Evolutionary conservation across 1,139 yeast species (phyloP), one percentile per base, ranked within the genome.

Genomic region (Taphrina wiesneri): DNA sequence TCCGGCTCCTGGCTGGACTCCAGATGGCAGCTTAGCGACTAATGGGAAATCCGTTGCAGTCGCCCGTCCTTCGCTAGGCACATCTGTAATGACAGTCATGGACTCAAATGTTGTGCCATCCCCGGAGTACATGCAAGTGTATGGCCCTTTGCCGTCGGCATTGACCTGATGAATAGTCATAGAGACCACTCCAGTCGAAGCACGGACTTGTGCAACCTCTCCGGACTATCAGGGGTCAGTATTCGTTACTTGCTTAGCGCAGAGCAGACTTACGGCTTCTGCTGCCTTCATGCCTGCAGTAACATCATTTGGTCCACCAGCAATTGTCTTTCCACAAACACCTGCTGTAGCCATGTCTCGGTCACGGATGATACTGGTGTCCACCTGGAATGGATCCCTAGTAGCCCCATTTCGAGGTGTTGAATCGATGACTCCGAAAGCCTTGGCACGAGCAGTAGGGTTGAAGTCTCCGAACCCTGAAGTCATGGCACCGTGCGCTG

Each of bases 81-180:
- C 64, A 28, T 60, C 39, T 19, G 30, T 28, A 30, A 51, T 30
- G 19, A 60, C 57, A 9, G 45, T 28, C 51, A 60, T 51, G n/a
- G 36, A 3, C 19, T 13, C 25, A 23, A 60, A 60, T 3, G 64
- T 26, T 2, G 49, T 60, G 3, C 51, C 57, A n/a, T 52, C 47
- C 13, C 28, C 49, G 23, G 43, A 36, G 30, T 45, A 34, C 41
- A 32, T 56, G 32, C 64, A 60, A n/a, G 19, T 26, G 23, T 49
- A 60, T 4, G 64, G 64, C 9, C 64, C 64, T 15, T 51, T 51
- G 9, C 64, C 64, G 28, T 60, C 64, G 9, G 56, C 64, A 26
- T 60, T 60, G 30, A 60, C 64, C 39, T 60, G 64, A 23, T 60
- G 64, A 30, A 60, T 39, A 9, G 59, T 54, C 47, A 54, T 39